Conservation (phyloP, 768 basidiomycete genomes). For the Hebeloma cylindrosporum region DNA sequence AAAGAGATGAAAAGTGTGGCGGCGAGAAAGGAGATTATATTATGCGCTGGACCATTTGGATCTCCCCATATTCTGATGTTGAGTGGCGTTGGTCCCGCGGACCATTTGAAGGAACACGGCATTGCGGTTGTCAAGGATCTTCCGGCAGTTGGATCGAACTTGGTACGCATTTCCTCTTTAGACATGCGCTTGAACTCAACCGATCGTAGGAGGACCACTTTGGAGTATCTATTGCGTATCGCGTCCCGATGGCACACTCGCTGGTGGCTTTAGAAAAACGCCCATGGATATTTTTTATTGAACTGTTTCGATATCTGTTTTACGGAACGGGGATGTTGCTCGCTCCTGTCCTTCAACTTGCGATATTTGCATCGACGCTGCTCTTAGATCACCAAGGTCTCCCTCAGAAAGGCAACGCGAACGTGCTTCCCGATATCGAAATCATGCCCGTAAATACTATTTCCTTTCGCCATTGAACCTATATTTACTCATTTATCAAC, state of each 20-base stretch:
- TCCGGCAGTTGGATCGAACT: slow-evolving; percentile 8
- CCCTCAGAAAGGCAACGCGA: neutral
- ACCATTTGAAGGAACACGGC: slow-evolving; percentile 6
- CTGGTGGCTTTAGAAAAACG: slow-evolving; percentile 7
- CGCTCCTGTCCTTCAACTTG: slow-evolving; percentile 10
- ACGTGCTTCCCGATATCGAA: slow-evolving; percentile 10
- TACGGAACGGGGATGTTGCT: slow-evolving; percentile 11
- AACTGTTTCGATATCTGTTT: slow-evolving; percentile 10
- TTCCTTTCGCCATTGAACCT: neutral
- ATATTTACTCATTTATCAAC: neutral
- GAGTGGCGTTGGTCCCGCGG: slow-evolving; percentile 11
- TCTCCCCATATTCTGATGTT: slow-evolving; percentile 12
- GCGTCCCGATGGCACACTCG: slow-evolving; percentile 7
- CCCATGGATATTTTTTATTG: slow-evolving; percentile 11
- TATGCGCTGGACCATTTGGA: slow-evolving; percentile 14
- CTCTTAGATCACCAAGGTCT: slow-evolving; percentile 8
- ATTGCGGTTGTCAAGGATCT: slow-evolving; percentile 9
- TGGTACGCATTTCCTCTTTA: neutral
- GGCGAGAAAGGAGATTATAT: slow-evolving; percentile 8
- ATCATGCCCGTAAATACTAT: slow-evolving; percentile 18
- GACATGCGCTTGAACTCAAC: neutral
- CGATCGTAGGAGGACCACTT: slow-evolving; percentile 17
- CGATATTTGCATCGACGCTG: slow-evolving; percentile 12
- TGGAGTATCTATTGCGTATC: slow-evolving; percentile 9
- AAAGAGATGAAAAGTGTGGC: slow-evolving; percentile 1